A percentile compares a stretch with the other conserved stretches of the same genome.
These are phyloP conservation scores for Penicillium aurantiogriseum DNA, from an alignment of 2,329 filamentous ascomycete species.

Conservation along the genomic window DNA sequence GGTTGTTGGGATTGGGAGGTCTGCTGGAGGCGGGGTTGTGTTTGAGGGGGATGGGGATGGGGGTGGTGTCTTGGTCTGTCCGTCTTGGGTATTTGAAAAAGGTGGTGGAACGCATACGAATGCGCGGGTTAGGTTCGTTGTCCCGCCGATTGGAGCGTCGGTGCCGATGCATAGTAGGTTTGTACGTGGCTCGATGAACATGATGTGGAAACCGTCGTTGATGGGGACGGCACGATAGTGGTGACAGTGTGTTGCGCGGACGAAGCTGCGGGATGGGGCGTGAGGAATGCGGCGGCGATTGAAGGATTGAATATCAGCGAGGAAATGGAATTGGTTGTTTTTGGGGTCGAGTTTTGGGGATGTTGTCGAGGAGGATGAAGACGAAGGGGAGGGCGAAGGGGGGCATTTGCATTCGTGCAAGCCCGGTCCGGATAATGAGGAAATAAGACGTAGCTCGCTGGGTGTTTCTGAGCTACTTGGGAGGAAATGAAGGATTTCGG, in stretches of 20 bases:
- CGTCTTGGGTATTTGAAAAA: constrained; percentile 11
- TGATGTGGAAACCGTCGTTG: constrained; percentile 63
- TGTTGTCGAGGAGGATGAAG: constrained; percentile 8
- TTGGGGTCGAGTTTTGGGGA: constrained; percentile 18
- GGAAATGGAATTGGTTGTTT: constrained; percentile 31
- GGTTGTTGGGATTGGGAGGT: constrained; percentile 45
- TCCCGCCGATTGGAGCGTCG: constrained; percentile 59
- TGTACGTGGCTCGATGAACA: constrained; percentile 62
- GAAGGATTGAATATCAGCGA: constrained; percentile 29
- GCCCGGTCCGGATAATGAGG: constrained; percentile 53
- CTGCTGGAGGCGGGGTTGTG: constrained; percentile 9
- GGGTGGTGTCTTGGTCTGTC: not conserved
- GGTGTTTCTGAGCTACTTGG: constrained; percentile 52
- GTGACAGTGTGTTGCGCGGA: constrained; percentile 52
- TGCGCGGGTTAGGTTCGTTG: constrained; percentile 58
- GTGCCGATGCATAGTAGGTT: constrained; percentile 60
- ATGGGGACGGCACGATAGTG: constrained; percentile 64
- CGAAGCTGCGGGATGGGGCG: constrained; percentile 29
- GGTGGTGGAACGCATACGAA: constrained; percentile 54
- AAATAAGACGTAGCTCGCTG: constrained; percentile 62
- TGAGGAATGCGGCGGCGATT: constrained; percentile 23
- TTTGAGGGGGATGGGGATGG: not conserved
- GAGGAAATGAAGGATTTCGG: constrained; percentile 56
- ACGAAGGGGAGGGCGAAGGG: constrained; percentile 20
- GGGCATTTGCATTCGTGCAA: constrained; percentile 33